Evolutionary conservation across 305 asterid genomes (phyloP).

Genomic region (Rubia occidens): DNA sequence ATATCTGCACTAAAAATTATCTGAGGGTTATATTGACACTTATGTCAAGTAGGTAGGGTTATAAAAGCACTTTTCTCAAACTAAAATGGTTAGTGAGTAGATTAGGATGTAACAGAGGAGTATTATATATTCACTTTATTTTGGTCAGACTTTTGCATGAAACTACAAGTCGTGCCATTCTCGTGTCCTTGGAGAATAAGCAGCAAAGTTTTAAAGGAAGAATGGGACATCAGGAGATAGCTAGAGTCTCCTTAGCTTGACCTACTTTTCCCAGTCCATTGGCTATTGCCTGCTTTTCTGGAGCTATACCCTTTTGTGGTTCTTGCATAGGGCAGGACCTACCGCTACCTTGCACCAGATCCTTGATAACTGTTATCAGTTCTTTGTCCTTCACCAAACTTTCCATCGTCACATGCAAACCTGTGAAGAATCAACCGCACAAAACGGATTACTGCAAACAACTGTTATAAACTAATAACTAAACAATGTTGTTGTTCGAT

Average conservation of each 20-base stretch:
- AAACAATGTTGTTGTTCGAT: no score
- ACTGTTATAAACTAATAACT: no score
- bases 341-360: slow-evolving; percentile 60
- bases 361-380: slow-evolving; percentile 47
- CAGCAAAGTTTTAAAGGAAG: not conserved
- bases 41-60: no score
- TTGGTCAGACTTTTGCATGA: no score
- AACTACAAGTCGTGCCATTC: no score
- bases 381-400: slow-evolving; percentile 63
- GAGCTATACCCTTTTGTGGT: slow-evolving; percentile 17
- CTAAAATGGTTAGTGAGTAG: no score
- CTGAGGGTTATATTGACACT: no score
- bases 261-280: slow-evolving; percentile 21
- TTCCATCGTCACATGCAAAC: slow-evolving; percentile 83
- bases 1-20: no score
- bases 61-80: no score
- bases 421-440: slow-evolving; percentile 29
- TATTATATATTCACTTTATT: no score
- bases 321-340: slow-evolving; percentile 49
- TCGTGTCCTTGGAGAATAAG: not conserved
- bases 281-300: slow-evolving; percentile 26
- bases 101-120: no score
- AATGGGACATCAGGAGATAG: slow-evolving; percentile 20
- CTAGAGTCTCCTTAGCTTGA: slow-evolving; percentile 21
- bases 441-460: not conserved